These are phyloP conservation scores for Pichia sp. DNA, from an alignment of 1,139 yeast species.

Conservation along the genomic window DNA sequence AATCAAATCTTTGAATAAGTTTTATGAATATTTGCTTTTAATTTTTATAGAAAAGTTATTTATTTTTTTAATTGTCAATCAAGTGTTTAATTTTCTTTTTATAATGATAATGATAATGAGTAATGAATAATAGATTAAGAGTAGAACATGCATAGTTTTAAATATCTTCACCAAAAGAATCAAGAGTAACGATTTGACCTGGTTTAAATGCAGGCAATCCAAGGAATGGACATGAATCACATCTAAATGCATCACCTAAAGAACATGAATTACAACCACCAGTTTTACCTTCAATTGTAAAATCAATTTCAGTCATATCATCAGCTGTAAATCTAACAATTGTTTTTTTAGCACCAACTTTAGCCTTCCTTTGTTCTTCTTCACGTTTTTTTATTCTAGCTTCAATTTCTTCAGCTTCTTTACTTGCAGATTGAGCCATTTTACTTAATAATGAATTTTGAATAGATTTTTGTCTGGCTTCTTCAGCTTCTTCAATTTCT, in stretches of 20 bases:
- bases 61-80: neutral
- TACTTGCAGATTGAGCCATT: slow-evolving; percentile 48
- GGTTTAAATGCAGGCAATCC: slow-evolving; percentile 98
- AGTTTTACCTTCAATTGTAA: slow-evolving; percentile 87
- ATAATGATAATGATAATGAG: neutral
- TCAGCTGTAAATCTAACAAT: slow-evolving; percentile 52
- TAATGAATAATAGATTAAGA: neutral
- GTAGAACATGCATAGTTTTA: slow-evolving; percentile 12
- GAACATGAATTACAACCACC: slow-evolving; percentile 98
- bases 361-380: slow-evolving; percentile 38
- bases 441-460: slow-evolving; percentile 42
- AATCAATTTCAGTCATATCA: slow-evolving; percentile 83
- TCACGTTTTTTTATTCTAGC: slow-evolving; percentile 35
- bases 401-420: slow-evolving; percentile 51
- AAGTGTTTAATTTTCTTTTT: no score
- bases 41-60: slow-evolving; percentile 12
- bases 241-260: slow-evolving; percentile 94
- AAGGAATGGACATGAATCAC: slow-evolving; percentile 95
- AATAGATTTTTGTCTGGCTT: slow-evolving; percentile 41
- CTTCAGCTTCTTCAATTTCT: slow-evolving; percentile 63
- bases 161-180: slow-evolving; percentile 44
- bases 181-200: slow-evolving; percentile 66
- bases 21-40: neutral
- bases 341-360: slow-evolving; percentile 18
- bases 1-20: no score